A percentile compares a stretch with the other conserved stretches of the same genome.
These are phyloP conservation scores for Beauveria bassiana DNA, from an alignment of 2,329 filamentous ascomycete genomes.

Conservation along the genomic window DNA sequence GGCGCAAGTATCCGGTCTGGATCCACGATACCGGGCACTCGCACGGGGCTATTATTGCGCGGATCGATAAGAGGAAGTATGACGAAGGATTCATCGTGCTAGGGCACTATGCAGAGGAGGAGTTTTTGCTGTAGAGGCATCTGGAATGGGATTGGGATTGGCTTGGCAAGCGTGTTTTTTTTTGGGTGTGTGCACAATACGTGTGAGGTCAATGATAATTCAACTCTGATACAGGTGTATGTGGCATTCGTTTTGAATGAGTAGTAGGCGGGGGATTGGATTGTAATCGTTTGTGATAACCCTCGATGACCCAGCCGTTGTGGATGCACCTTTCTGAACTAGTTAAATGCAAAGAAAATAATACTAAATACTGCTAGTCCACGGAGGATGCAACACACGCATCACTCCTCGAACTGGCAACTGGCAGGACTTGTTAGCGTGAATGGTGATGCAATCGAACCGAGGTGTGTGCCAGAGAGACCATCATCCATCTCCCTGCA, in stretches of 20 bases:
- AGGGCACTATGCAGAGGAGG: conserved; percentile 70
- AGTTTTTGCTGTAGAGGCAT: conserved; percentile 46
- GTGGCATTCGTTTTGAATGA: background rate
- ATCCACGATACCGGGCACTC: conserved; percentile 73
- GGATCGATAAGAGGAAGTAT: conserved; percentile 59
- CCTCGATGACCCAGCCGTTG: too few species aligned
- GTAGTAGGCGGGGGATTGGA: too few species aligned
- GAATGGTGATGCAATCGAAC: background rate
- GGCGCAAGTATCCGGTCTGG: conserved; percentile 61
- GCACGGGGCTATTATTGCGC: conserved; percentile 85
- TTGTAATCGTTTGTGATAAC: too few species aligned
- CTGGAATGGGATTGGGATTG: background rate
- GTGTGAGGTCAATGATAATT: background rate
- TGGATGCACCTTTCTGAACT: too few species aligned
- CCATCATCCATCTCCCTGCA: background rate
- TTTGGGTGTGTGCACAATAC: background rate
- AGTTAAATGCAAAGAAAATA: too few species aligned
- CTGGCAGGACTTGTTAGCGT: background rate
- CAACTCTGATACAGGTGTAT: background rate
- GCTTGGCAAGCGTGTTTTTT: background rate
- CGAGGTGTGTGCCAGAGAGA: background rate
- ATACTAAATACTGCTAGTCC: too few species aligned
- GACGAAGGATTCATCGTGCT: conserved; percentile 72
- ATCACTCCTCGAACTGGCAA: too few species aligned
- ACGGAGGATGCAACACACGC: background rate